Percentiles rank a stretch among this genome's conserved stretches.
phyloP scores from a whole-genome alignment of 2,329 filamentous ascomycete species.

The Alternaria longipes region DNA sequence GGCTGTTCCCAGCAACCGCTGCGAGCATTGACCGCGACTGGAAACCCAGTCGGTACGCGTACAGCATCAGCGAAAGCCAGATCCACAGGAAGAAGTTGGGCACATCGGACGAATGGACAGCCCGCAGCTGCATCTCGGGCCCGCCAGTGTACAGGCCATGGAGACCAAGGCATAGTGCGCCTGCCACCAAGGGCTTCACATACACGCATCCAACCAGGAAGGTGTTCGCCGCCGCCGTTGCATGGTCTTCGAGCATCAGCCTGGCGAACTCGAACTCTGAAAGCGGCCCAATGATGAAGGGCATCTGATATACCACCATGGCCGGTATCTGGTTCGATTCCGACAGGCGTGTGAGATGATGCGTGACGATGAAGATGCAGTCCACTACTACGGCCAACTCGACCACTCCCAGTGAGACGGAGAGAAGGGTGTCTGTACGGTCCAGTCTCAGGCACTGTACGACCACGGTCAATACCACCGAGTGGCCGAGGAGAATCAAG shows the following conservation, averaged over 20 bases:
- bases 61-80: background rate
- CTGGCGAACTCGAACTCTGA: background rate
- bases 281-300: background rate
- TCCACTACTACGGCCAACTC: background rate
- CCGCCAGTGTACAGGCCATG: background rate
- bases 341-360: background rate
- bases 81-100: background rate
- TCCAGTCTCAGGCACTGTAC: background rate
- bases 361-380: slow-evolving; percentile 4
- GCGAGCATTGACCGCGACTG: background rate
- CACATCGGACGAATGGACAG: background rate
- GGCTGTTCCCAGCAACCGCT: slow-evolving; percentile 1
- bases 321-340: background rate
- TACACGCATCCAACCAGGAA: too few relatives aligned
- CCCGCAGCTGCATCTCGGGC: background rate
- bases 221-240: background rate
- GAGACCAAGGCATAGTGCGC: background rate
- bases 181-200: background rate
- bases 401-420: background rate
- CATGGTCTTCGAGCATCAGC: background rate
- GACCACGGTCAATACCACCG: background rate
- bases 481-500: background rate
- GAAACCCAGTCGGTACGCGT: background rate
- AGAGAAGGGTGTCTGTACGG: background rate
- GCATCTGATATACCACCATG: background rate